These are phyloP conservation scores for Candida parachauliodes DNA, from an alignment of 805 yeast genomes.

Conservation along the genomic window DNA sequence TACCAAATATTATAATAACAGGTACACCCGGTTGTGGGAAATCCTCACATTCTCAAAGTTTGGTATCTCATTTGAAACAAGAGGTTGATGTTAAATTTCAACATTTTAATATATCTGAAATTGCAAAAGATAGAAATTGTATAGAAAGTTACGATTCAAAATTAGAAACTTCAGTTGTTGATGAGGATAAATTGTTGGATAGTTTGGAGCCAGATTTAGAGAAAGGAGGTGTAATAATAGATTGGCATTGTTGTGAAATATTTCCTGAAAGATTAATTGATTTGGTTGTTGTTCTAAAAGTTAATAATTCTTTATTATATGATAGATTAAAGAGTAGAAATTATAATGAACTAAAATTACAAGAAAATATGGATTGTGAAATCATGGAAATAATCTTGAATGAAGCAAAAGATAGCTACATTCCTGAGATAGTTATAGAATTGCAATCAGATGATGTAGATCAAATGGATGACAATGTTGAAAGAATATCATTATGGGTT, in stretches of 20 bases:
- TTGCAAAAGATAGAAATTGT: conserved; percentile 74
- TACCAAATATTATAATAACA: conserved; percentile 81
- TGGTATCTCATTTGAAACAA: conserved; percentile 47
- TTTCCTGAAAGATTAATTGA: conserved; percentile 93
- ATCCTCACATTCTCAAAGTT: conserved; percentile 65
- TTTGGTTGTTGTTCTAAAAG: conserved; percentile 81
- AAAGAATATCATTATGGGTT: conserved; percentile 71
- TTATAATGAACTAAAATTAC: conserved; percentile 76
- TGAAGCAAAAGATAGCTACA: conserved; percentile 84
- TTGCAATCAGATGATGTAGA: conserved; percentile 68
- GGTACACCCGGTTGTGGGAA: conserved; percentile 97
- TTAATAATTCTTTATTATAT: conserved; percentile 66
- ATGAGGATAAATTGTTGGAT: conserved; percentile 86
- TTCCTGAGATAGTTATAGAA: conserved; percentile 76
- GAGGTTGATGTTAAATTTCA: conserved; percentile 26
- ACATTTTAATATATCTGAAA: conserved; percentile 68
- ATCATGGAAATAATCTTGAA: conserved; percentile 88
- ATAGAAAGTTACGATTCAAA: conserved; percentile 83
- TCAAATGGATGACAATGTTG: conserved; percentile 79
- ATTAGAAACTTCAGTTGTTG: conserved; percentile 83
- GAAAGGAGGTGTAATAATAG: conserved; percentile 85
- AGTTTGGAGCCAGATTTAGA: conserved; percentile 72
- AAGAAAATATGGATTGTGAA: conserved; percentile 93
- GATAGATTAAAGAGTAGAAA: conserved; percentile 76
- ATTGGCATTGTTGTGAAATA: conserved; percentile 97